Evolutionary conservation across 139 green algal species (phyloP), one percentile per base, ranked within the genome.

Genomic region (Choricystis sp.): DNA sequence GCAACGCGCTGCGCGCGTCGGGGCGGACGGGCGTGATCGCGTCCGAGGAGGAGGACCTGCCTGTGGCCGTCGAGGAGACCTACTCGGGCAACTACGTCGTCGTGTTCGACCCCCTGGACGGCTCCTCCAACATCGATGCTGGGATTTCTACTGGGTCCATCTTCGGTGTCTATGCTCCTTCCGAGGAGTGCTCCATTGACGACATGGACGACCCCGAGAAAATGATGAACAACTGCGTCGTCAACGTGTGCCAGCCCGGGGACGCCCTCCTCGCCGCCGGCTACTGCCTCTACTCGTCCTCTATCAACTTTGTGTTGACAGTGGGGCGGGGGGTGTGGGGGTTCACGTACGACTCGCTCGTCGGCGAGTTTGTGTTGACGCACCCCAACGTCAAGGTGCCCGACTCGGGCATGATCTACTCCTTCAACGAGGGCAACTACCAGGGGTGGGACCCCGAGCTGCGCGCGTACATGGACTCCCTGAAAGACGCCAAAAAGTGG

Each of bases 371-470:
- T 76, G 78, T 96, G 64, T 74, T 96, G 14, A 88, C 83, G 28
- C 84, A 95, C 79, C 74, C 79, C 57, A 61, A 83, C 72, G 79
- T 97, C 60, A 78, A 77, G 48, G 86, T 93, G 4, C 89, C 89
- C 14, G 79, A 96, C 65, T 68, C 69, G 26, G 92, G 92, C 74
- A 94, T 92, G 81, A 98, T 99, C 75, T 99, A 99, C 82, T 85
- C 84, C 30, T 96, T 98, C 81, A 99, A 99, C 74, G 91, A 99
- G 85, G 92, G 92, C 71, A 99, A 99, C 88, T 94, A 90, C 73
- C 57, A 67, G 23, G 55, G 61, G 55, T 98, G 92, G 92, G 74
- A 74, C 28, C 30, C 82, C 22, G 72, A 71, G 60, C 73, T 87
- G 57, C 63, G 81, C 63, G 48, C 64, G 23, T 96, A 96, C 81